These are phyloP conservation scores for Ganoderma boninense DNA, from an alignment of 1,284 basidiomycete species.

Conservation along the genomic window DNA sequence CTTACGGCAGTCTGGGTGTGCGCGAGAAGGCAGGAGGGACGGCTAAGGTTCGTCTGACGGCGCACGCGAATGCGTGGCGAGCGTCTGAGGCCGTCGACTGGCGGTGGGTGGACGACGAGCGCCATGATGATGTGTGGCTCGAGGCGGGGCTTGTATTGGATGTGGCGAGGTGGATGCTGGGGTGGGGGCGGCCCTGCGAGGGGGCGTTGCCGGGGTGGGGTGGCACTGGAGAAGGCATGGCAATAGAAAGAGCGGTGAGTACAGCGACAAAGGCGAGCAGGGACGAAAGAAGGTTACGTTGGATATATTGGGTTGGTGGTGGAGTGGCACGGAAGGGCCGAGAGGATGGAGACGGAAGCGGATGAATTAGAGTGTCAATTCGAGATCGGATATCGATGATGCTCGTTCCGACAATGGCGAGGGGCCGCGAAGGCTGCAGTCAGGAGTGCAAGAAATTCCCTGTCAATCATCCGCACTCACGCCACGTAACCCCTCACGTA, in stretches of 20 bases:
- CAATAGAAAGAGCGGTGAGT: conserved; percentile 18
- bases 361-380: conserved; percentile 26
- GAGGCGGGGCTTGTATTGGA: conserved; percentile 1
- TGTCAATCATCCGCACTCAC: conserved; percentile 18
- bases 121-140: conserved; percentile 20
- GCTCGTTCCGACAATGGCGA: conserved; percentile 30
- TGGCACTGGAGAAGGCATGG: conserved; percentile 13
- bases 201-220: not conserved
- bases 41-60: conserved; percentile 19
- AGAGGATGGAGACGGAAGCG: conserved; percentile 26
- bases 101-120: conserved; percentile 26
- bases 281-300: conserved; percentile 16
- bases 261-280: conserved; percentile 5
- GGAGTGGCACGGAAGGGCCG: conserved; percentile 17
- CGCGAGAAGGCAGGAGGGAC: conserved; percentile 9
- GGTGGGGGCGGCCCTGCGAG: not conserved
- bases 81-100: conserved; percentile 26
- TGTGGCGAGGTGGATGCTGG: not conserved
- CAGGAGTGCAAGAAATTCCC: conserved; percentile 14
- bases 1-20: conserved; percentile 21
- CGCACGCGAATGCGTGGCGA: conserved; percentile 28
- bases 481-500: conserved; percentile 28
- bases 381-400: conserved; percentile 32
- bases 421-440: conserved; percentile 17
- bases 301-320: conserved; percentile 15